phyloP scores from a whole-genome alignment of 805 yeast species.

The Ogataea ramenticola region DNA sequence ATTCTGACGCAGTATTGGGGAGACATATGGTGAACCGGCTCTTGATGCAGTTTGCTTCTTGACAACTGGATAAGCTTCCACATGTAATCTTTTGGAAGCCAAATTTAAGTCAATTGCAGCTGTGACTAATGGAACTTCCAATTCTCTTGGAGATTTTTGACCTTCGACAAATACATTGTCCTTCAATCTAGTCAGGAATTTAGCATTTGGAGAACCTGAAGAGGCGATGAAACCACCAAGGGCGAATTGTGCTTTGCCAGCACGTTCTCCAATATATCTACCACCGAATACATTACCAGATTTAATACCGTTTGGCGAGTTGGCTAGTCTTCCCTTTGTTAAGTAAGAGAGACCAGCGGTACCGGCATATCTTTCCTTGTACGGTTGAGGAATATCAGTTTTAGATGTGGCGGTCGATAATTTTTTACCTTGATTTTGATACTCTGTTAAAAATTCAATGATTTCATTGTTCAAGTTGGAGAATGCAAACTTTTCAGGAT shows the following conservation, averaged over 20 bases:
- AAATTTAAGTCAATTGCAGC: background rate
- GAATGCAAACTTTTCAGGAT: constrained; percentile 34
- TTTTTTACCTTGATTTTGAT: constrained; percentile 7
- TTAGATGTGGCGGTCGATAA: background rate
- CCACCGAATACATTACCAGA: constrained; percentile 55
- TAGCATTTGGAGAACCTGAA: constrained; percentile 4
- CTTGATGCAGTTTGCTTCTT: background rate
- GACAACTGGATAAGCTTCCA: background rate
- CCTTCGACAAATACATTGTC: background rate
- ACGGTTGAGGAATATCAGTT: constrained; percentile 11
- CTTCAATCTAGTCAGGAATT: background rate
- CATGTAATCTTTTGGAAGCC: background rate
- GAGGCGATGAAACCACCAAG: constrained; percentile 39
- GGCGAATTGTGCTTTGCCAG: constrained; percentile 26
- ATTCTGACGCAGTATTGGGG: background rate
- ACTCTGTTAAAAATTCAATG: constrained; percentile 30
- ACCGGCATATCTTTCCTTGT: constrained; percentile 35
- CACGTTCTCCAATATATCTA: constrained; percentile 38
- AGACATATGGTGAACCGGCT: background rate
- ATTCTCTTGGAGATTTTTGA: background rate
- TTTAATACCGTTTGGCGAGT: constrained; percentile 64
- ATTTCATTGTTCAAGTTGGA: constrained; percentile 31
- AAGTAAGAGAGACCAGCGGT: constrained; percentile 72
- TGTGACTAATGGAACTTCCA: background rate
- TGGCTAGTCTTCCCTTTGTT: constrained; percentile 59